Evolutionary conservation across 1,284 basidiomycete genomes (phyloP).

Genomic region (Farysia itapuensis): DNA sequence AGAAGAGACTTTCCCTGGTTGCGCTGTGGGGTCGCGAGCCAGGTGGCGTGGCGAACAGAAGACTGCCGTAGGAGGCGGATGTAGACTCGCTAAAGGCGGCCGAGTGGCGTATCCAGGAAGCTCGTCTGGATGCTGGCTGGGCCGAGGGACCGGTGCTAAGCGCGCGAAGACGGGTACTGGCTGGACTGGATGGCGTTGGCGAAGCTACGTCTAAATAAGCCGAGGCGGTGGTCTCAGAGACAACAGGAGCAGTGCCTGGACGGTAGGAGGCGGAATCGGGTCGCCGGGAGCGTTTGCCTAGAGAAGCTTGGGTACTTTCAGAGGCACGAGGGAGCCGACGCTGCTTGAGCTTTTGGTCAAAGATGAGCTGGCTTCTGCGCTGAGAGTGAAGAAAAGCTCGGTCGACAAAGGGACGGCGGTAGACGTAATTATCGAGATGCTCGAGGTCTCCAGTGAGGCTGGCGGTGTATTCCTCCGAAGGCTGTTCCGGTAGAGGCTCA

Average conservation of each 20-base stretch:
- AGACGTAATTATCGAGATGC: constrained; percentile 1
- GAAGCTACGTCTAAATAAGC: constrained; percentile 2
- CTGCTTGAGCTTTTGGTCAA: constrained; percentile 25
- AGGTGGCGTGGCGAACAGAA: constrained; percentile 7
- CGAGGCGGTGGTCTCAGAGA: constrained; percentile 9
- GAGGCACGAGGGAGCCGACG: too few species aligned
- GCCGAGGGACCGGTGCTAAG: constrained; percentile 28
- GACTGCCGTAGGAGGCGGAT: constrained; percentile 1
- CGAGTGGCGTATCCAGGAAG: constrained; percentile 22
- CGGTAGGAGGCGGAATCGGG: constrained; percentile 19
- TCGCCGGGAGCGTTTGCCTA: too few species aligned
- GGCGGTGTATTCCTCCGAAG: neutral
- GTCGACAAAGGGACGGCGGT: constrained; percentile 25
- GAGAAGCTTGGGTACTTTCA: too few species aligned
- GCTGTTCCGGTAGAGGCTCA: neutral
- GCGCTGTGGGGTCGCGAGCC: neutral
- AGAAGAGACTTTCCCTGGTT: too few species aligned
- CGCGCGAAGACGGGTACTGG: constrained; percentile 11
- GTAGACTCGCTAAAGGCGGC: constrained; percentile 27
- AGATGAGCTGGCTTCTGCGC: constrained; percentile 33
- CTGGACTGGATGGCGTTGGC: too few species aligned
- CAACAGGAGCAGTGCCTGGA: constrained; percentile 1
- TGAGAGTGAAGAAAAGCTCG: constrained; percentile 12
- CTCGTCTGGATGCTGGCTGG: constrained; percentile 26
- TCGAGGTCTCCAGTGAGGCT: neutral